These are phyloP conservation scores for Boletus subcaerulescens DNA, from an alignment of 768 basidiomycete species.

Conservation along the genomic window DNA sequence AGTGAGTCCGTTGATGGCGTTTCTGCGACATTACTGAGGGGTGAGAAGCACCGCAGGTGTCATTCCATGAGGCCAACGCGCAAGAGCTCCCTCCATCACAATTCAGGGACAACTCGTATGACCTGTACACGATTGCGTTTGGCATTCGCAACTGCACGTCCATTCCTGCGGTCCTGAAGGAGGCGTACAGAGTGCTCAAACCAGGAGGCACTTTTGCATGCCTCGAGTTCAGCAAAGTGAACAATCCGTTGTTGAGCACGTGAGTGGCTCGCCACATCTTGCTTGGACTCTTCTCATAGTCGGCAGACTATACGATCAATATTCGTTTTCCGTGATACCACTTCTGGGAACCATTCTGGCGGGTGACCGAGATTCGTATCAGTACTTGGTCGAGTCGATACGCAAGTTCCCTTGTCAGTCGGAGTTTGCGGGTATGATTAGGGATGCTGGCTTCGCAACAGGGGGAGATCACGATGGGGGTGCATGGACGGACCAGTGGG, in stretches of 20 bases:
- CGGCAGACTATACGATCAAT: slow-evolving; percentile 84
- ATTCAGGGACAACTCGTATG: slow-evolving; percentile 82
- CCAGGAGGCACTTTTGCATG: slow-evolving; percentile 96
- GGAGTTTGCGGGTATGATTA: slow-evolving; percentile 87
- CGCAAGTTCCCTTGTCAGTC: slow-evolving; percentile 87
- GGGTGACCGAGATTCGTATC: slow-evolving; percentile 91
- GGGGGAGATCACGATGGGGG: slow-evolving; percentile 72
- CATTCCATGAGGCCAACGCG: slow-evolving; percentile 92
- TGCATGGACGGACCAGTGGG: slow-evolving; percentile 86
- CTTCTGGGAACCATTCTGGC: slow-evolving; percentile 95
- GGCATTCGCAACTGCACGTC: slow-evolving; percentile 98
- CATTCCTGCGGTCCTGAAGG: slow-evolving; percentile 78
- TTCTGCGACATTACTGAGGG: slow-evolving; percentile 1
- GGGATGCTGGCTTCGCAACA: slow-evolving; percentile 77
- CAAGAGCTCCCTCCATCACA: slow-evolving; percentile 65
- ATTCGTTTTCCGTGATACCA: slow-evolving; percentile 95
- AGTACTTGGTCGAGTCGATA: slow-evolving; percentile 97
- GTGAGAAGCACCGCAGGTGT: slow-evolving; percentile 78
- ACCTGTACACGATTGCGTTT: slow-evolving; percentile 98
- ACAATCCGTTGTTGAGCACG: slow-evolving; percentile 82
- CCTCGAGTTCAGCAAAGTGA: slow-evolving; percentile 92
- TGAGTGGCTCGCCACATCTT: slow-evolving; percentile 41
- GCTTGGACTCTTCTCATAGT: slow-evolving; percentile 4
- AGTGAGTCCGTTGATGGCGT: slow-evolving; percentile 49
- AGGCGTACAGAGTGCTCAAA: slow-evolving; percentile 92